Conservation (phyloP, 305 asterid genomes). For the Petunia hybrid region DNA sequence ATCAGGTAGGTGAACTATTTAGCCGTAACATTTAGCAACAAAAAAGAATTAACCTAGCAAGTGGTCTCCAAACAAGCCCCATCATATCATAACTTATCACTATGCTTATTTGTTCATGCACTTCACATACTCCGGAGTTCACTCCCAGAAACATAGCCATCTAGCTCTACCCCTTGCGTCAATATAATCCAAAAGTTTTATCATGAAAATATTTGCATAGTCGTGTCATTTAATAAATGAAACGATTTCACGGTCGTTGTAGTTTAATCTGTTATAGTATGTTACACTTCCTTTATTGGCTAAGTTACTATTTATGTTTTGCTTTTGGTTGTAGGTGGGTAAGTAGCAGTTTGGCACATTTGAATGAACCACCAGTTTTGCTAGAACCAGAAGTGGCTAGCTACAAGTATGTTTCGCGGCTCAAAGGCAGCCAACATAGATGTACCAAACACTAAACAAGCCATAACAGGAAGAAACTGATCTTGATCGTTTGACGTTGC, state of each 20-base stretch:
- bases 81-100: neutral
- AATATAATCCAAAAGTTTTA: neutral
- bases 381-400: conserved; percentile 24
- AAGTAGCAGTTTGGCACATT: conserved; percentile 24
- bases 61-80: no score
- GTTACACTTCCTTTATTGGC: no score
- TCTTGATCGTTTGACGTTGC: no score
- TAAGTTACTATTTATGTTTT: neutral
- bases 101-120: neutral
- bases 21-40: no score
- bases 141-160: neutral
- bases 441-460: neutral
- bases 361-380: conserved; percentile 21
- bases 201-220: neutral
- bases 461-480: neutral
- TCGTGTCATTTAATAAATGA: neutral
- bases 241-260: no score
- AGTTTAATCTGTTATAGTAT: no score
- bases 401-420: neutral
- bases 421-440: neutral
- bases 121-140: neutral
- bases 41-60: no score
- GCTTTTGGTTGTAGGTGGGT: neutral
- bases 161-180: neutral
- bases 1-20: neutral